Evolutionary conservation across 1,284 basidiomycete species (phyloP).

Genomic region (Sanghuangporus sanghuang): DNA sequence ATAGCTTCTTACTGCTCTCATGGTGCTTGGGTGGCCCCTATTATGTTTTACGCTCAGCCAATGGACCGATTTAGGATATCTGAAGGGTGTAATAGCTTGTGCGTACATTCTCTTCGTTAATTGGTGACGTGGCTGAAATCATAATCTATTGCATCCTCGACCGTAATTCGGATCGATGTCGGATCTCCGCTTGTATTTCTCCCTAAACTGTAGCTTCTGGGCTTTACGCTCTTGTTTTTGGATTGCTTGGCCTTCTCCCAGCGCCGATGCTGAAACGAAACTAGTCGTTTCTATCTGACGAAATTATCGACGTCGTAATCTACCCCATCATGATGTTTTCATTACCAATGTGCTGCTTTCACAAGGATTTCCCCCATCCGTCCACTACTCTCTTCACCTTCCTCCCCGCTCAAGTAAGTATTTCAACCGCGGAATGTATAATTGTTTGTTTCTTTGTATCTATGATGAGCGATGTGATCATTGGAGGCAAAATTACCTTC

Average conservation of each 20-base stretch:
- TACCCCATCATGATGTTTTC: neutral
- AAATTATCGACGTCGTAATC: neutral
- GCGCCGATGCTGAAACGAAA: conserved; percentile 45
- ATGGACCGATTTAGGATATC: conserved; percentile 59
- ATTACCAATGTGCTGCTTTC: neutral
- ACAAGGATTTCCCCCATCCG: neutral
- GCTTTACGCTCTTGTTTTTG: conserved; percentile 63
- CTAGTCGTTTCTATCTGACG: conserved; percentile 18
- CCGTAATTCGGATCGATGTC: neutral
- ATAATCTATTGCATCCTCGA: no score
- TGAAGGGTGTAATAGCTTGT: conserved; percentile 61
- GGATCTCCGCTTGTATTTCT: neutral
- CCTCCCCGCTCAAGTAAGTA: neutral
- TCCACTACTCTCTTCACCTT: neutral
- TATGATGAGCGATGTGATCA: neutral
- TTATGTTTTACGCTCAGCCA: conserved; percentile 55
- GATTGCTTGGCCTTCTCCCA: conserved; percentile 63
- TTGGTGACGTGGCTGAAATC: neutral
- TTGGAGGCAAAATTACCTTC: neutral
- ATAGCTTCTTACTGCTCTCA: conserved; percentile 53
- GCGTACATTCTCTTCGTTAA: conserved; percentile 21
- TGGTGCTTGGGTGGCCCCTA: conserved; percentile 63
- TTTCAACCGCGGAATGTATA: neutral
- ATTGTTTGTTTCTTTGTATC: neutral
- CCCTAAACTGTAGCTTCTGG: conserved; percentile 44